phyloP scores from a whole-genome alignment of 306 rosid genomes.

The Cicer yamashitae region DNA sequence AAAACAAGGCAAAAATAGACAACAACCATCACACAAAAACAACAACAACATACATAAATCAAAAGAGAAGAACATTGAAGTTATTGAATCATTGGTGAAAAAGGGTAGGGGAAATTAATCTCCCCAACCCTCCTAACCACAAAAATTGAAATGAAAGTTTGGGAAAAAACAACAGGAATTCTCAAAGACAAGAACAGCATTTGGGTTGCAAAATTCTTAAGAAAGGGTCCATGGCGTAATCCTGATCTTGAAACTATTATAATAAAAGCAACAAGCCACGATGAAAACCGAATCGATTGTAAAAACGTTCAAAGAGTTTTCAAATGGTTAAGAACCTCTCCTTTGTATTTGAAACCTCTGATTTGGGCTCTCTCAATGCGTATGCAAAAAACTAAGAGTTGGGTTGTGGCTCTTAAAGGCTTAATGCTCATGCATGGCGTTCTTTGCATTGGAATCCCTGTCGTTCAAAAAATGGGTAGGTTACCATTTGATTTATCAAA shows the following conservation, averaged over 20 bases:
- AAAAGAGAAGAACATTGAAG: too few relatives aligned
- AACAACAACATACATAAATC: too few relatives aligned
- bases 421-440: constrained; percentile 87
- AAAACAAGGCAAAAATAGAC: too few relatives aligned
- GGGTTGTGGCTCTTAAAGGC: constrained; percentile 88
- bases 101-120: constrained; percentile 19
- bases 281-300: constrained; percentile 56
- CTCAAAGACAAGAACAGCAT: constrained; percentile 82
- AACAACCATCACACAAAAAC: too few relatives aligned
- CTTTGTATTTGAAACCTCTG: constrained; percentile 63
- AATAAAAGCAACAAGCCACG: constrained; percentile 91
- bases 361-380: constrained; percentile 56
- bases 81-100: neutral
- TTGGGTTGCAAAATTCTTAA: constrained; percentile 56
- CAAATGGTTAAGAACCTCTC: constrained; percentile 72
- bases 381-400: constrained; percentile 68
- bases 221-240: constrained; percentile 55
- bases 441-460: constrained; percentile 57
- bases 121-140: constrained; percentile 1
- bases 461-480: constrained; percentile 60
- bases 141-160: constrained; percentile 64
- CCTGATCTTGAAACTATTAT: constrained; percentile 66
- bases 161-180: constrained; percentile 68
- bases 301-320: constrained; percentile 72
- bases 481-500: constrained; percentile 73